Evolutionary conservation across 2,329 filamentous ascomycete genomes (phyloP).

Genomic region (Arthrobotrys sphaeroides): DNA sequence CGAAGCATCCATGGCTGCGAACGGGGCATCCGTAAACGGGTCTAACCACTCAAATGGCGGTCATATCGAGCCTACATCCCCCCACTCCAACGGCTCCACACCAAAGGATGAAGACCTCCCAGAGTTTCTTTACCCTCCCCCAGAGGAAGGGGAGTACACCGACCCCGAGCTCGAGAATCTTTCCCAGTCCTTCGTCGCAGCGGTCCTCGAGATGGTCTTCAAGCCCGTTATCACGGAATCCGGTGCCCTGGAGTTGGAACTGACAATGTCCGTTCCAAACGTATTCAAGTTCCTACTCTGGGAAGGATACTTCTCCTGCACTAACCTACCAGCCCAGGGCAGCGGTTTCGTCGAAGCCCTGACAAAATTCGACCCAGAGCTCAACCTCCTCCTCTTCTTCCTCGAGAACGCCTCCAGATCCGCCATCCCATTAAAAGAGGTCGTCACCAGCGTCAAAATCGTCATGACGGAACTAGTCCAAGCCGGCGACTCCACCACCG

Average conservation of each 20-base stretch:
- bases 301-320: constrained; percentile 52
- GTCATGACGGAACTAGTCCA: constrained; percentile 43
- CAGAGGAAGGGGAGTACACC: constrained; percentile 34
- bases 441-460: constrained; percentile 50
- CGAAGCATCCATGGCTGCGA: constrained; percentile 5
- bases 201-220: constrained; percentile 49
- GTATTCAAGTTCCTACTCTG: constrained; percentile 52
- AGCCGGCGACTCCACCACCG: background rate
- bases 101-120: constrained; percentile 47
- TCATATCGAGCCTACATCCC: constrained; percentile 23
- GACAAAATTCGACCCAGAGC: constrained; percentile 45
- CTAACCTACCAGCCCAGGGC: constrained; percentile 44
- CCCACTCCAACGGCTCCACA: constrained; percentile 33
- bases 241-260: constrained; percentile 40
- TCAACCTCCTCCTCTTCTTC: constrained; percentile 52
- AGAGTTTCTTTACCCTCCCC: constrained; percentile 48
- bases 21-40: constrained; percentile 28
- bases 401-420: constrained; percentile 45
- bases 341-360: constrained; percentile 44
- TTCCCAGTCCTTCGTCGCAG: constrained; percentile 44
- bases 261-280: constrained; percentile 47
- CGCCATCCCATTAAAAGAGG: constrained; percentile 47
- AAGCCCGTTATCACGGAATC: constrained; percentile 42
- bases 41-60: constrained; percentile 23
- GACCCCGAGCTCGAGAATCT: constrained; percentile 41